phyloP scores from a whole-genome alignment of 108 stramenopile genomes.

The Skeletonema tropicum region DNA sequence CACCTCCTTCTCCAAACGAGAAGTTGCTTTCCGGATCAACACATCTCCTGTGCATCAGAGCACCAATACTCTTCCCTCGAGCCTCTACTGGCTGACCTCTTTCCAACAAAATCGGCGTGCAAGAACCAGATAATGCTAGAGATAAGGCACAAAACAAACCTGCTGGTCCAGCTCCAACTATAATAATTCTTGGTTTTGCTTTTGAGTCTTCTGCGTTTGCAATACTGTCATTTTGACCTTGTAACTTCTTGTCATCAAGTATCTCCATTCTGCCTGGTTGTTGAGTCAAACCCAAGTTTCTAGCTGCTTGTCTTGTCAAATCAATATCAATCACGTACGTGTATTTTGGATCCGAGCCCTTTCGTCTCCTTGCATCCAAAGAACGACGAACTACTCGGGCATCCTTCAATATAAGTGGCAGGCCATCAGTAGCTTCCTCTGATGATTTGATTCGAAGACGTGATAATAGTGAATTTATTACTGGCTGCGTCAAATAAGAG shows the following conservation, averaged over 20 bases:
- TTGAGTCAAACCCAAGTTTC: slow-evolving; percentile 28
- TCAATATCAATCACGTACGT: slow-evolving; percentile 78
- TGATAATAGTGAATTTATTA: slow-evolving; percentile 37
- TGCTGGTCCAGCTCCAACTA: slow-evolving; percentile 89
- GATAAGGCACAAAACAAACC: slow-evolving; percentile 92
- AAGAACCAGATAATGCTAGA: slow-evolving; percentile 62
- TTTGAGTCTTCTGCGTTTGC: neutral
- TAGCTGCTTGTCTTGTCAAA: slow-evolving; percentile 23
- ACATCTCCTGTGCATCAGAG: slow-evolving; percentile 69
- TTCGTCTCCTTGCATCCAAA: slow-evolving; percentile 70
- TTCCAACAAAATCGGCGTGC: slow-evolving; percentile 80
- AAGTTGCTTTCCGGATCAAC: slow-evolving; percentile 84
- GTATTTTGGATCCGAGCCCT: slow-evolving; percentile 58
- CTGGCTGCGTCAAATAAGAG: slow-evolving; percentile 48
- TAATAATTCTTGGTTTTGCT: slow-evolving; percentile 48
- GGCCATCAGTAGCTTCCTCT: neutral
- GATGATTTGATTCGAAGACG: slow-evolving; percentile 40
- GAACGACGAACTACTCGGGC: slow-evolving; percentile 79
- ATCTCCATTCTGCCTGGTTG: slow-evolving; percentile 60
- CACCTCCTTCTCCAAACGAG: slow-evolving; percentile 96
- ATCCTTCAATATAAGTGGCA: slow-evolving; percentile 46
- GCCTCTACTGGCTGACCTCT: slow-evolving; percentile 92
- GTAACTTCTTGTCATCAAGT: slow-evolving; percentile 3
- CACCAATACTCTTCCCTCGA: slow-evolving; percentile 91
- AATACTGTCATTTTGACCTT: slow-evolving; percentile 5